These are phyloP conservation scores for Protostelium mycophagum DNA, from an alignment of 78 protist species.

Conservation along the genomic window DNA sequence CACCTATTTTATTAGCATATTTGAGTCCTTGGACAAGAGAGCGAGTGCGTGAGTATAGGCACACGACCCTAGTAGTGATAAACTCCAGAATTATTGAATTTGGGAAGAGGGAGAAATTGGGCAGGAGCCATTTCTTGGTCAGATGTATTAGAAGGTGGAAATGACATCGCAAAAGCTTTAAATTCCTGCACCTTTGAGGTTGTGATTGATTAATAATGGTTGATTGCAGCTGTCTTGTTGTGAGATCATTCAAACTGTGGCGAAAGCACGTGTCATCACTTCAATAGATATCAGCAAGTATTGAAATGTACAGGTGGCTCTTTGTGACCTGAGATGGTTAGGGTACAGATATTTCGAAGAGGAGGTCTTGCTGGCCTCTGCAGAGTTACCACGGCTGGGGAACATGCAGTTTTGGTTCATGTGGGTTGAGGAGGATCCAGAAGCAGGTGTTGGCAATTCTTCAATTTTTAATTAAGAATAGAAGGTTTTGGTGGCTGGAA, in stretches of 20 bases:
- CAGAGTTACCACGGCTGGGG: background rate
- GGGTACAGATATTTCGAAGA: background rate
- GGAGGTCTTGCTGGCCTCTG: background rate
- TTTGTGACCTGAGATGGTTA: background rate
- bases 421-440: background rate
- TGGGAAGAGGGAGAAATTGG: background rate
- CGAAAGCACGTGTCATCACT: no score
- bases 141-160: background rate
- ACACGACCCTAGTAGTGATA: background rate
- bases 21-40: background rate
- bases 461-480: background rate
- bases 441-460: background rate
- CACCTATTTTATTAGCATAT: background rate
- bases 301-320: background rate
- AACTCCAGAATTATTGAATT: background rate
- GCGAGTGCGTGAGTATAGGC: background rate
- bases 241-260: no score
- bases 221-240: no score
- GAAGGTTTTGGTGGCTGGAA: background rate
- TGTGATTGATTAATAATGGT: background rate
- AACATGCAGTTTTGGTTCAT: background rate
- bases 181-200: background rate
- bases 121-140: background rate
- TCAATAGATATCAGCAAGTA: no score
- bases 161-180: background rate